Evolutionary conservation across 805 yeast genomes (phyloP), one percentile per base, ranked within the genome.

Genomic region (Teunomyces pallodes): DNA sequence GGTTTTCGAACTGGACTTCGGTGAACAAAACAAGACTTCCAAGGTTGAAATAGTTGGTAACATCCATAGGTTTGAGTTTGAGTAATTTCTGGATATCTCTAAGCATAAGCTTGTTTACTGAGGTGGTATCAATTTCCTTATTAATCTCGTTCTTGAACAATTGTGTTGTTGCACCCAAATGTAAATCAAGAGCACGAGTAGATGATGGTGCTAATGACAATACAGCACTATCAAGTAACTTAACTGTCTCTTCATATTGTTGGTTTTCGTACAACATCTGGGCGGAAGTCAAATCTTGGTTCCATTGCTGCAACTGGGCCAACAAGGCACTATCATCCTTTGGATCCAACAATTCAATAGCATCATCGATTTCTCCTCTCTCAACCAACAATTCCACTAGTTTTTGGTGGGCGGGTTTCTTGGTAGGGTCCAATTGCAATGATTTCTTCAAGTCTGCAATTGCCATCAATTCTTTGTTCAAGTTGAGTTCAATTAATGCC

Each of bases 401-500:
- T 50, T 79, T 77, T 8, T 60, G 64, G 43, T 71, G 68, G n/a
- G 90, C 86, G 1, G 81, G 75, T 10, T 56, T 54, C 48, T 71
- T 73, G 46, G 58, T 64, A 4, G 71, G 70, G 52, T 69, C 77
- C 9, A 71, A 58, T n/a, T 60, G 57, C 41, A 80, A 59, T 20
- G 85, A 79, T 10, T 55, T 59, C 48, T 75, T 70, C 48, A 86
- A 80, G 53, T 81, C 83, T 2, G 62, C 61, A 6, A 82, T 67
- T 0, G 91, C 85, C 33, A 70, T 69, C 29, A 62, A 53, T 28
- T 81, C 86, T 49, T 78, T 79, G 30, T 81, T 81, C 52, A 83
- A 58, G 10, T 82, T 75, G 46, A 83, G 63, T 46, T 84, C 84
- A 2, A 85, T 77, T 39, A 84, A 60, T 0, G 89, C 90, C 47